These are phyloP conservation scores for Sugiyamaella marilandica DNA, from an alignment of 805 yeast species.

Conservation along the genomic window DNA sequence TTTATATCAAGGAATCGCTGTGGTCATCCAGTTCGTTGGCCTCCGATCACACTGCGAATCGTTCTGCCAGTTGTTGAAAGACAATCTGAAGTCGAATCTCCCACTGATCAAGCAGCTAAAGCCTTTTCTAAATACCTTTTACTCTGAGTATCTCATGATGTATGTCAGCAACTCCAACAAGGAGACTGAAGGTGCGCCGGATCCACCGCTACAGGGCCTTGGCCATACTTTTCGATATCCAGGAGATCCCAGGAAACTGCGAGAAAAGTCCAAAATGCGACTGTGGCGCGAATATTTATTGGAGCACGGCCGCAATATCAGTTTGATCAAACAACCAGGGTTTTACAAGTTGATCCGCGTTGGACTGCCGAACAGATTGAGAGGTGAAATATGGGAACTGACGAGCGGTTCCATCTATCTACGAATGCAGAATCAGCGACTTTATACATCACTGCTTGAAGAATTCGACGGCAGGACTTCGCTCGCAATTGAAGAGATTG, in stretches of 20 bases:
- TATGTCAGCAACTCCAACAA: conserved; percentile 26
- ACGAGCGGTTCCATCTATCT: conserved; percentile 79
- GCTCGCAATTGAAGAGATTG: conserved; percentile 91
- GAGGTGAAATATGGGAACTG: conserved; percentile 97
- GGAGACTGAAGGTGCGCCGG: conserved; percentile 38
- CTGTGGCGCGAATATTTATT: conserved; percentile 91
- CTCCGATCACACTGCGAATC: conserved; percentile 71
- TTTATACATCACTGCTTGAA: conserved; percentile 53
- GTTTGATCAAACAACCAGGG: conserved; percentile 65
- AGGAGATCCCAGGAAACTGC: conserved; percentile 70
- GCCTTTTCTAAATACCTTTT: conserved; percentile 64
- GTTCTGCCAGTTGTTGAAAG: conserved; percentile 66
- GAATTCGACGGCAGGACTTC: conserved; percentile 63
- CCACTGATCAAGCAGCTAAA: conserved; percentile 56
- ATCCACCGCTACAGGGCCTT: conserved; percentile 73
- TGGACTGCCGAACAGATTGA: conserved; percentile 86
- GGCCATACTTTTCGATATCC: conserved; percentile 85
- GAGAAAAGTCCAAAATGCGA: conserved; percentile 81
- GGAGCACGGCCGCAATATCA: conserved; percentile 77
- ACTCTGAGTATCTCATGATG: conserved; percentile 72
- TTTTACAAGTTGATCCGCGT: conserved; percentile 82
- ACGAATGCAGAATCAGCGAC: conserved; percentile 57
- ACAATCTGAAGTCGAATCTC: conserved; percentile 57
- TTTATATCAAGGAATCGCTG: conserved; percentile 58
- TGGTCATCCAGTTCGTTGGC: conserved; percentile 73